Base-by-base conservation (phyloP, 345 rosid genomes). In the Clausena lansium region DNA sequence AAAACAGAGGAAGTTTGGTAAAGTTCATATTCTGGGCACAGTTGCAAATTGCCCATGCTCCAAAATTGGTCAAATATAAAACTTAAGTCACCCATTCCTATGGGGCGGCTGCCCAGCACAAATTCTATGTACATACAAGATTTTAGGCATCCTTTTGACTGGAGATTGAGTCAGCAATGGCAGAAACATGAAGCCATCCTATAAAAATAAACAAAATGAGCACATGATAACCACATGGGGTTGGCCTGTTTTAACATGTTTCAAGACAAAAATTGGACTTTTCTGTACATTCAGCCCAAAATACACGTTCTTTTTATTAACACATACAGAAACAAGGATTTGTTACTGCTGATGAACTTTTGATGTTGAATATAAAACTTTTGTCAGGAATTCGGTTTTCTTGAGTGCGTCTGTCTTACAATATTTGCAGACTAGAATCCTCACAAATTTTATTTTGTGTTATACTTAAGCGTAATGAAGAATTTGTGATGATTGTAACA, bases 71-170 rank as follows among this genome's bases (percentile, higher is more conserved):
- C 83, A 55, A 38, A 52, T 50, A 30, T 59, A 36, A 60, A 38
- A 59, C 17, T 1, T 6, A 10, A 67, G 36, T 47, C 35, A 11
- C 24, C 70, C 73, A 54, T 76, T 39, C 54, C 25, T 27, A n/a
- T 33, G 62, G 62, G 79, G 57, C 70, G 76, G 80, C 82, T 61
- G 74, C 66, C 63, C 80, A 71, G 62, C 9, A 32, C 62, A 70
- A 64, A 57, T 73, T 79, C 60, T 72, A 50, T 70, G 63, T 54
- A 61, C 41, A 52, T 35, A 59, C 1, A 22, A 70, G 70, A 70
- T 62, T 69, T 59, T 20, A 62, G 70, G 60, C 9, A 22, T 79
- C 71, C 19, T 9, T 61, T 74, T 28, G 58, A 41, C 38, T 2
- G 39, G 20, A 3, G 62, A 70, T 22, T 30, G 10, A 20, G 62